Conservation (phyloP, 164 flowering plant species). For the Aristolochia californica region DNA sequence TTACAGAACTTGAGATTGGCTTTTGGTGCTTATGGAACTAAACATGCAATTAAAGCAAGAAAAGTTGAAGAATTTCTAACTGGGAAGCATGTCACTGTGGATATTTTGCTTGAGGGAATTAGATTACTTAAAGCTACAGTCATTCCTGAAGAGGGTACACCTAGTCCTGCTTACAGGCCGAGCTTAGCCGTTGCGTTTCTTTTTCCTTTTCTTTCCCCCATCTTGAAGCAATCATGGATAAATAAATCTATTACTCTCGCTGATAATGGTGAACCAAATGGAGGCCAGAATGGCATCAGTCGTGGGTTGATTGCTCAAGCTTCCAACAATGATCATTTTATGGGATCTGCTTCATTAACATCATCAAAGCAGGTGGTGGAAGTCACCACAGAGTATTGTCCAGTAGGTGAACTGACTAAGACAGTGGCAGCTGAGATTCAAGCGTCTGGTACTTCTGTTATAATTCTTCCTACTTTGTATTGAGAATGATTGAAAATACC, state of each 20-base stretch:
- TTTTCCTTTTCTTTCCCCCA: slow-evolving; percentile 17
- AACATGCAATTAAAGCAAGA: slow-evolving; percentile 63
- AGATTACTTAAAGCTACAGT: slow-evolving; percentile 36
- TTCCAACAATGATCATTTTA: slow-evolving; percentile 5
- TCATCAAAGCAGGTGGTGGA: slow-evolving; percentile 53
- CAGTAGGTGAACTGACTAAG: slow-evolving; percentile 63
- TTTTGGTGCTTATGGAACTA: slow-evolving; percentile 79
- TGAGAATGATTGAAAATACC: no score
- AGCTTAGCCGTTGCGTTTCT: slow-evolving; percentile 78
- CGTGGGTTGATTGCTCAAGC: slow-evolving; percentile 1
- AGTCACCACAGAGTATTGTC: slow-evolving; percentile 36
- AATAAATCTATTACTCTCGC: slow-evolving; percentile 5
- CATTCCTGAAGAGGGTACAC: slow-evolving; percentile 49
- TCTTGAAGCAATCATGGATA: slow-evolving; percentile 3
- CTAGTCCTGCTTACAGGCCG: slow-evolving; percentile 48
- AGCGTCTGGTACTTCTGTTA: slow-evolving; percentile 62
- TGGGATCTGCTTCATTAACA: slow-evolving; percentile 25
- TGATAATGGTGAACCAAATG: slow-evolving; percentile 5
- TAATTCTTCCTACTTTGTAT: not conserved
- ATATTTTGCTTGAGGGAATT: slow-evolving; percentile 42
- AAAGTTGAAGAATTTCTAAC: slow-evolving; percentile 49
- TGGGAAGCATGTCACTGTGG: slow-evolving; percentile 36
- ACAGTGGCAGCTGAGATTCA: slow-evolving; percentile 69
- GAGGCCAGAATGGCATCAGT: slow-evolving; percentile 11
- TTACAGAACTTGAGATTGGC: slow-evolving; percentile 45